Evolutionary conservation across 805 yeast genomes (phyloP), one percentile per base, ranked within the genome.

Genomic region (Pichia membranifaciens): DNA sequence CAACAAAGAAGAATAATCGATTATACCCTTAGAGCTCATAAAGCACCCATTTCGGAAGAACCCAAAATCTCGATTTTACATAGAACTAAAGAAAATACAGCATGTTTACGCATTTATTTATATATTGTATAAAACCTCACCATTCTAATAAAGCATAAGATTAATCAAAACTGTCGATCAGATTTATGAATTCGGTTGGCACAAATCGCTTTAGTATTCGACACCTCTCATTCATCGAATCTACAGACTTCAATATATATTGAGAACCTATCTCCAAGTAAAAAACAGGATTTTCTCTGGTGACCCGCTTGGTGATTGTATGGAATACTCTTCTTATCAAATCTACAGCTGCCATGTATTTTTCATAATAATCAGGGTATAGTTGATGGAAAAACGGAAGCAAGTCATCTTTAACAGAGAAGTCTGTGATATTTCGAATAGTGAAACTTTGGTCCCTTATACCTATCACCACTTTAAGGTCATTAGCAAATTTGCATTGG

Each of bases 401-500:
- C 4, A 54, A 21, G 18, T 54, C 56, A 1, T 38, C 21, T 6
- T 37, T 16, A 5, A 54, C 34, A 3, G 40, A 38, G 23, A 44
- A 53, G n/a, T 44, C 37, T 13, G 35, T 38, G 7, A 48, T 35
- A 38, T 44, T 29, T 39, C 51, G 32, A 9, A 54, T 43, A n/a
- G 47, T 44, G n/a, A 48, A 54, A 5, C 43, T n/a, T 3, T 31
- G 16, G 44, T 54, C 56, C 29, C 57, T 22, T 4, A 53, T 33
- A 15, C 57, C 57, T 25, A 54, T 40, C 5, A 54, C 33, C 10
- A 53, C 47, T 3, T 40, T 37, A 12, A 35, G 33, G 25, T 17
- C 42, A 18, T 31, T 43, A 10, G 54, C 43, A 51, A 51, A 53
- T 17, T 50, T 35, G 36, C 53, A 53, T 25, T 54, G 57, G 13